A percentile compares a stretch with the other conserved stretches of the same genome.
Evolutionary conservation across 257 asterid genomes (phyloP).

Genomic region (Solanum pennellii): DNA sequence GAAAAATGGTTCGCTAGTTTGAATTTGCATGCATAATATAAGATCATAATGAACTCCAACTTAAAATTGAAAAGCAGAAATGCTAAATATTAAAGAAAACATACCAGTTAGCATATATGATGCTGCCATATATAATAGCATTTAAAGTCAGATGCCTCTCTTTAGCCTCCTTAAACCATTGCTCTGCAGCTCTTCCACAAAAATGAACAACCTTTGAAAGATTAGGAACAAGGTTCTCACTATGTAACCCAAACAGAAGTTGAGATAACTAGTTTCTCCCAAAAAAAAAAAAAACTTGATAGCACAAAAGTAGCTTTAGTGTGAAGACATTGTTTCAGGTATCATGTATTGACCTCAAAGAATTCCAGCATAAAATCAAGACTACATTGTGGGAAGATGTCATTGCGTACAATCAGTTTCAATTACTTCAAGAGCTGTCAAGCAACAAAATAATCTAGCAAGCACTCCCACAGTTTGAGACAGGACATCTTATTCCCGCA

Average conservation of each 20-base stretch:
- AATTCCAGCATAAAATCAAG: background rate
- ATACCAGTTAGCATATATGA: conserved; percentile 82
- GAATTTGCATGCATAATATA: background rate
- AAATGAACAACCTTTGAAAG: conserved; percentile 12
- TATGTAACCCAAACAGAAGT: background rate
- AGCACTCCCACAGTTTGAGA: background rate
- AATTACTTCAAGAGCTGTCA: background rate
- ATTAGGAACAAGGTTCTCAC: background rate
- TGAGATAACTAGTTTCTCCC: background rate
- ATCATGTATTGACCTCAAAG: background rate
- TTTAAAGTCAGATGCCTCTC: conserved; percentile 50
- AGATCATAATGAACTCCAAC: background rate
- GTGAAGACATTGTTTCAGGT: background rate
- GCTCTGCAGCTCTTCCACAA: conserved; percentile 83
- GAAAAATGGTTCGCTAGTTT: background rate
- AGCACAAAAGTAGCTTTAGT: background rate
- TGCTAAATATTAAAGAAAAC: conserved; percentile 1
- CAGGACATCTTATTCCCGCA: background rate
- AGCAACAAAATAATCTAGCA: background rate
- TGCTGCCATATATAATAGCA: conserved; percentile 81
- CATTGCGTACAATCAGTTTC: background rate
- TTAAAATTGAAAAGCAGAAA: background rate
- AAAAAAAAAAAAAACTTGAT: background rate
- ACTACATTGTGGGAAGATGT: background rate
- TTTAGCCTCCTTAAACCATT: conserved; percentile 91